Percentiles rank a stretch among this genome's conserved stretches.
These are phyloP conservation scores for Tetrapisispora pingtungensis DNA, from an alignment of 805 yeast genomes.

Conservation along the genomic window DNA sequence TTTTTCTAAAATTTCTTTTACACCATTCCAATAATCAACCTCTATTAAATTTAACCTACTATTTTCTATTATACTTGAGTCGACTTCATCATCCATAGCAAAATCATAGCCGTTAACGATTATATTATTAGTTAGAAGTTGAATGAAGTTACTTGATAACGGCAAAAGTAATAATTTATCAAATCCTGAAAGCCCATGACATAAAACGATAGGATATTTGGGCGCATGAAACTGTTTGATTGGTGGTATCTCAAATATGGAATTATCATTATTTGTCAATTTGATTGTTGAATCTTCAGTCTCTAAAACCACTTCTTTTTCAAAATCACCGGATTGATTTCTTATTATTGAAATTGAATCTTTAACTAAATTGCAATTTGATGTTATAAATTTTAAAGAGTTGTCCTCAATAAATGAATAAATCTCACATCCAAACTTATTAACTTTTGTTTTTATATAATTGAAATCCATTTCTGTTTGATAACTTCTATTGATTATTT, in stretches of 20 bases:
- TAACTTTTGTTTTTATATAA: too few relatives aligned
- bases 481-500: too few relatives aligned
- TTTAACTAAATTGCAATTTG: too few relatives aligned
- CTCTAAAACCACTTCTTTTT: not conserved
- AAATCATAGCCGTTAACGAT: conserved; percentile 13
- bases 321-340: too few relatives aligned
- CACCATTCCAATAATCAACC: conserved; percentile 76
- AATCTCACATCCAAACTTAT: too few relatives aligned
- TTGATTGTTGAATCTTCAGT: not conserved
- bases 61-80: not conserved
- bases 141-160: conserved; percentile 26
- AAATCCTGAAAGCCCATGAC: conserved; percentile 85
- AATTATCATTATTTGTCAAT: not conserved
- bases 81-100: conserved; percentile 10
- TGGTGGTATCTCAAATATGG: conserved; percentile 2
- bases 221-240: conserved; percentile 45
- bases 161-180: conserved; percentile 44
- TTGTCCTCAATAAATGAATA: too few relatives aligned
- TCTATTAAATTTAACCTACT: conserved; percentile 24
- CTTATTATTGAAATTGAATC: too few relatives aligned
- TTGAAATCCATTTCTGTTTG: too few relatives aligned
- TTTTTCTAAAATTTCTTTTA: conserved; percentile 46
- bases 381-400: too few relatives aligned
- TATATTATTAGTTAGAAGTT: conserved; percentile 14
- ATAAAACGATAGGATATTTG: conserved; percentile 62